Conservation (phyloP, 768 basidiomycete genomes). For the Melanogaster broomeanus region DNA sequence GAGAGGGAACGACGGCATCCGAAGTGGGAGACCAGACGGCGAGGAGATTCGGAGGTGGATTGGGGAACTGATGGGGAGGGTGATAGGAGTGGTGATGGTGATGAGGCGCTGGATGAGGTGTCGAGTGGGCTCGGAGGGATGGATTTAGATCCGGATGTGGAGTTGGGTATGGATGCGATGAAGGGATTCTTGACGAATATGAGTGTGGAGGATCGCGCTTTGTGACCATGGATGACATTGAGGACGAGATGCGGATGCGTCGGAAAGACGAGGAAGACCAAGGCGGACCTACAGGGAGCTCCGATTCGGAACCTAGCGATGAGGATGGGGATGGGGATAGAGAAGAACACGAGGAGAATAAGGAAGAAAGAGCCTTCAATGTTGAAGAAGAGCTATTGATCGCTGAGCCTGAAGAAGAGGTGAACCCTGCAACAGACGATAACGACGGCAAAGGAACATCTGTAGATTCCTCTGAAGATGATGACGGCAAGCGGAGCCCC, state of each 20-base stretch:
- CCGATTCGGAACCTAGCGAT: slow-evolving; percentile 29
- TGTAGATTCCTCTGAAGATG: slow-evolving; percentile 34
- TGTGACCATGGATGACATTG: slow-evolving; percentile 69
- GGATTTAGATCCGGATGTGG: slow-evolving; percentile 64
- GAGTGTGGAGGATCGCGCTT: slow-evolving; percentile 44
- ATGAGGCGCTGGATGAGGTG: slow-evolving; percentile 30
- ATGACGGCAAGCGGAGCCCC: slow-evolving; percentile 38
- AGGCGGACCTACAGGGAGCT: slow-evolving; percentile 24
- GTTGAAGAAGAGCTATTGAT: slow-evolving; percentile 49
- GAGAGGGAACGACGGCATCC: slow-evolving; percentile 35
- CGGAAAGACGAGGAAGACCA: slow-evolving; percentile 49
- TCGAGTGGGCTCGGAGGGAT: slow-evolving; percentile 48
- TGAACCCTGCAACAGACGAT: not conserved
- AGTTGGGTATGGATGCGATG: slow-evolving; percentile 51
- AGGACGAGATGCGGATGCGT: slow-evolving; percentile 50
- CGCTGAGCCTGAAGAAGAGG: slow-evolving; percentile 28
- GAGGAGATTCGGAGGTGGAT: slow-evolving; percentile 68
- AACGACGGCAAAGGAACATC: slow-evolving; percentile 25
- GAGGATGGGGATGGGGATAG: slow-evolving; percentile 26
- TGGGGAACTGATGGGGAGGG: slow-evolving; percentile 47
- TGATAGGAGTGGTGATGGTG: slow-evolving; percentile 19
- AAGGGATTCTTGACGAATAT: slow-evolving; percentile 52
- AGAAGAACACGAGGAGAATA: slow-evolving; percentile 33
- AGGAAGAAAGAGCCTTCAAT: slow-evolving; percentile 42
- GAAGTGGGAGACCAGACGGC: slow-evolving; percentile 51